phyloP scores from a whole-genome alignment of 768 basidiomycete genomes.

The Ramaria sp. region DNA sequence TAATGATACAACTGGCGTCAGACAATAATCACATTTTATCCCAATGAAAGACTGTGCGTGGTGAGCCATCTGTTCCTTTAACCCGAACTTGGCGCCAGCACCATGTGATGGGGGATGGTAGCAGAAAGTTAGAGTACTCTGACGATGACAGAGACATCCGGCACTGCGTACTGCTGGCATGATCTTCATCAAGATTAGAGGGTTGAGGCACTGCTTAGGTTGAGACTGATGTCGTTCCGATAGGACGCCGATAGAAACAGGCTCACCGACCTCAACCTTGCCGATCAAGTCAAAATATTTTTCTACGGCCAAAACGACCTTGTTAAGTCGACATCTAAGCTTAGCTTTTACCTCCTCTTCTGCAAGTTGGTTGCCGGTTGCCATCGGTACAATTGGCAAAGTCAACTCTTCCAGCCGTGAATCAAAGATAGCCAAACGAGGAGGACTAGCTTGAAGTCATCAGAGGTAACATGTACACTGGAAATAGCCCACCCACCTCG shows the following conservation, averaged over 20 bases:
- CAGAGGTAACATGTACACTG: constrained; percentile 5
- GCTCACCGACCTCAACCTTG: constrained; percentile 31
- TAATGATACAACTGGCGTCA: too few species aligned
- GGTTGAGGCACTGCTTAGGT: not conserved
- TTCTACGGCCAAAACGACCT: constrained; percentile 30
- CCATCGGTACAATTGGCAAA: constrained; percentile 29
- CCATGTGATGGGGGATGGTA: not conserved
- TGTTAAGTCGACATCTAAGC: constrained; percentile 18
- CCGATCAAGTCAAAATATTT: constrained; percentile 48
- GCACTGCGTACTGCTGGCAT: not conserved
- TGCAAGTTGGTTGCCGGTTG: constrained; percentile 16
- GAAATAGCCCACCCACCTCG: constrained; percentile 14
- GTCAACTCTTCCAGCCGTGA: constrained; percentile 39
- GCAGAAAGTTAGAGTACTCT: not conserved
- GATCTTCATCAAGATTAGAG: not conserved
- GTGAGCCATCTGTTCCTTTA: not conserved
- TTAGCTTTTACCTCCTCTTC: constrained; percentile 14
- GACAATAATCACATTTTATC: not conserved
- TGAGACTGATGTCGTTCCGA: not conserved
- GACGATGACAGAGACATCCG: not conserved
- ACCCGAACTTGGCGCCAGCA: not conserved
- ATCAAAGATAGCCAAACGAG: constrained; percentile 48
- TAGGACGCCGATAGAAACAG: not conserved
- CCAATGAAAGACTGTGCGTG: not conserved
- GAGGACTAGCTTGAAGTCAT: constrained; percentile 15